Conservation (phyloP, 2,329 filamentous ascomycete species). For the Trichoderma oligosporum region DNA sequence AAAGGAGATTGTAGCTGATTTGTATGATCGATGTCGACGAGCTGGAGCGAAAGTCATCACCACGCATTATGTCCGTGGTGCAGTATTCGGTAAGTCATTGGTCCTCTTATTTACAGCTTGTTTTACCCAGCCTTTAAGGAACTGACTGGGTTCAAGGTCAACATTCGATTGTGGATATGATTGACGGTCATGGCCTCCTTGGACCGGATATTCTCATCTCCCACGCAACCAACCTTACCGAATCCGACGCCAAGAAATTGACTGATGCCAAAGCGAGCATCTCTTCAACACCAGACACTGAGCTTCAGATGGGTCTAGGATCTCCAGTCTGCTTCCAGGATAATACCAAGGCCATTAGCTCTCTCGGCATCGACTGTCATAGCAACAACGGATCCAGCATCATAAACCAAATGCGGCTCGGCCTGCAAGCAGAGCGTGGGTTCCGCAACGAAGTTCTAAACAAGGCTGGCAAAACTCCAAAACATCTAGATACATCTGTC, state of each 20-base stretch:
- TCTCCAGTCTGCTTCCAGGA: conserved; percentile 25
- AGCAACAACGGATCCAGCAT: conserved; percentile 22
- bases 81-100: not conserved
- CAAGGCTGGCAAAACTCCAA: not conserved
- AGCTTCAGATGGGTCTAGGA: conserved; percentile 46
- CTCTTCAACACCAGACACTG: conserved; percentile 47
- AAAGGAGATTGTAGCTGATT: conserved; percentile 32
- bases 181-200: conserved; percentile 10
- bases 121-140: not conserved
- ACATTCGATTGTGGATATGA: not conserved
- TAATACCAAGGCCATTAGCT: conserved; percentile 15
- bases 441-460: conserved; percentile 20
- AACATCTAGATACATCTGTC: conserved; percentile 20
- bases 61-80: conserved; percentile 14
- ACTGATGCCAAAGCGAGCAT: conserved; percentile 34
- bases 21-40: conserved; percentile 37
- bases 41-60: conserved; percentile 41
- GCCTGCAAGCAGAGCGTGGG: conserved; percentile 21
- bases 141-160: not conserved
- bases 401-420: conserved; percentile 21
- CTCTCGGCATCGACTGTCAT: conserved; percentile 25
- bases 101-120: not conserved
- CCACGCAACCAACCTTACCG: conserved; percentile 30
- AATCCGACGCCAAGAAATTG: conserved; percentile 34
- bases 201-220: conserved; percentile 23